Evolutionary conservation across 1,139 yeast genomes (phyloP), one percentile per base, ranked within the genome.

Genomic region (Eremothecium coryli): DNA sequence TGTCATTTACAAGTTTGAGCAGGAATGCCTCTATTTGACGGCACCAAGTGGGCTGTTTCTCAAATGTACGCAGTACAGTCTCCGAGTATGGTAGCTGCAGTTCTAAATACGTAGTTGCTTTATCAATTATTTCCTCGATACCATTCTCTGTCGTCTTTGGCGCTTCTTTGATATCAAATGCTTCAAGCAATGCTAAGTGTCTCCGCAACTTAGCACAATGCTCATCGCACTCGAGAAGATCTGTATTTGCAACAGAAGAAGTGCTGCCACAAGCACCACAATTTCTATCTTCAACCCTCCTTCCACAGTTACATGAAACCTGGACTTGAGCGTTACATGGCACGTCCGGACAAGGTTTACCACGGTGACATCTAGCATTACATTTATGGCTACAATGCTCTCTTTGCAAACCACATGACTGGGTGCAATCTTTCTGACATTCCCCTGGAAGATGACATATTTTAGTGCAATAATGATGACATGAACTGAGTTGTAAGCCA

Each of bases 221-320:
- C 7, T 76, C 82, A 49, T 78, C 81, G 61, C 95, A 82, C 20
- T 64, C 70, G 2, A 58, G 31, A 47, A 6, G 65, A 62, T 51
- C 22, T 26, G 26, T 40, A 4, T 28, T 20, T 16, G 41, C 44
- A 23, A 48, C 40, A 25, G 52, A 46, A n/a, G 43, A 35, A 4
- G 37, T 46, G 4, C 45, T 49, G 2, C 54, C 42, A n/a, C 65
- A 58, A 9, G 77, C 73, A 15, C 73, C 76, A 60, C 93, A 81
- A 11, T 66, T 54, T 3, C 70, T 64, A 18, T 56, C 59, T 32
- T 61, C 61, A 5, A 56, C 48, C 14, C 68, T 55, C 43, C 78
- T 61, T 1, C 86, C 86, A 62, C 95, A 85, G 11, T 58, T 63
- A 56, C 95, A 86, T 2, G 54, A 46, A 0, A 80, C 51, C 2